Base-by-base conservation (phyloP, 306 rosid species). In the Oemleria cerasiformis region DNA sequence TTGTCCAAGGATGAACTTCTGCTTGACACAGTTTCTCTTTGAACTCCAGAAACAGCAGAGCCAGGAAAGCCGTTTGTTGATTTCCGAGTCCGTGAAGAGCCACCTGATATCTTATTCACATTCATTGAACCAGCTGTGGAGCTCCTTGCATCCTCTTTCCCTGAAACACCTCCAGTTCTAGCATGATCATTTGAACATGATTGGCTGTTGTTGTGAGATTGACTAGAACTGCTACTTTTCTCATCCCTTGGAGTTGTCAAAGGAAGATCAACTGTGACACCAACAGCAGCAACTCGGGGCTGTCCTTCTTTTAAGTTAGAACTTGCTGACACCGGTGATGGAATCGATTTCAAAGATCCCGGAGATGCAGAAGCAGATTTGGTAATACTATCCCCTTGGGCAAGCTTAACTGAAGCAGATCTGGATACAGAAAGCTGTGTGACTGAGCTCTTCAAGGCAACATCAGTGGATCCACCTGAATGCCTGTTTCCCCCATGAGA, bases 151-250 rank as follows among this genome's bases (percentile, higher is more conserved):
- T 92, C 98, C 74, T 92, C 98, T 83, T 77, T 84, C 67, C 84
- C 83, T 12, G 67, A 68, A 63, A 83, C 69, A 41, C 88, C 96
- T 63, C 79, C 80, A 65, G 86, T 72, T 80, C 82, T 90, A 17
- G 86, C 83, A 67, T 86, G 92, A 48, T 92, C 98, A 70, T 85
- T 90, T 12, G 92, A 91, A 85, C 88, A 90, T 53, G 98, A 90
- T 64, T 87, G 84, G 77, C 98, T 90, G 75, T 90, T 92, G 79
- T 87, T 91, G 64, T 92, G 94, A 60, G 98, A 90, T 75, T 88
- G 96, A 82, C 98, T 90, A 70, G 98, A 92, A 70, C 96, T 82
- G 78, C 98, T 86, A 77, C 96, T 92, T 75, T 74, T 85, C 73
- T 90, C 98, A 79, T 92, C 98, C 86, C 78, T 90, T 19, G 73